Conservation (phyloP, 169 alveolate genomes). For the Eimeria zaria region DNA sequence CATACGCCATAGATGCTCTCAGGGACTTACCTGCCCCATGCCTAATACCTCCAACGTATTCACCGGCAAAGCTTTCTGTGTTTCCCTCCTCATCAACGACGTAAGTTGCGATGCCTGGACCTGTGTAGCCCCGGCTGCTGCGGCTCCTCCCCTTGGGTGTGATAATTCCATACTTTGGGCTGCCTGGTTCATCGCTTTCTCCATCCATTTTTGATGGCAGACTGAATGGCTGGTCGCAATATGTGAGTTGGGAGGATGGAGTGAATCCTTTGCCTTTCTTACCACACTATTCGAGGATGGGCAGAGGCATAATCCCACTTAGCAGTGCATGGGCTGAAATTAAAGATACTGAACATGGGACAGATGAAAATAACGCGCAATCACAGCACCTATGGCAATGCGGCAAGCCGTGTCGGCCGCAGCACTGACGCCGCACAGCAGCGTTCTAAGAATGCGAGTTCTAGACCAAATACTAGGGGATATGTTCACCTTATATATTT, state of each 20-base stretch:
- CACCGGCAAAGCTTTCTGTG: slow-evolving; percentile 52
- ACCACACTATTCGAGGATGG: neutral
- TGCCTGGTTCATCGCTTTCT: slow-evolving; percentile 18
- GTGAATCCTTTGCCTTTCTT: neutral
- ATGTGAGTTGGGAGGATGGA: neutral
- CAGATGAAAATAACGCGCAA: neutral
- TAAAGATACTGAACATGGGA: neutral
- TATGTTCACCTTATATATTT: neutral
- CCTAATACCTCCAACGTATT: slow-evolving; percentile 67
- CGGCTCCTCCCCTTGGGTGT: slow-evolving; percentile 40
- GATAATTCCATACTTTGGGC: slow-evolving; percentile 47
- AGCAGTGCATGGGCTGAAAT: neutral
- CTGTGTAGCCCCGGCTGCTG: slow-evolving; percentile 78
- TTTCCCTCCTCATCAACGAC: slow-evolving; percentile 63
- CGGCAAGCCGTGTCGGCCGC: neutral
- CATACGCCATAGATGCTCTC: neutral
- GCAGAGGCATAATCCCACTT: neutral
- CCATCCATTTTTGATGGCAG: slow-evolving; percentile 3
- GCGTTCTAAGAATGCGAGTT: neutral
- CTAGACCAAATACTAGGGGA: neutral
- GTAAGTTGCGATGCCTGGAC: slow-evolving; percentile 73
- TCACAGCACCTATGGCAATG: neutral
- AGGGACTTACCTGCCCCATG: slow-evolving; percentile 47
- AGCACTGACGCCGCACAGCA: neutral
- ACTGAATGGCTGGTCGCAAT: neutral